Evolutionary conservation across 768 basidiomycete species (phyloP), one percentile per base, ranked within the genome.

Genomic region (Panaeolus papilionaceus): DNA sequence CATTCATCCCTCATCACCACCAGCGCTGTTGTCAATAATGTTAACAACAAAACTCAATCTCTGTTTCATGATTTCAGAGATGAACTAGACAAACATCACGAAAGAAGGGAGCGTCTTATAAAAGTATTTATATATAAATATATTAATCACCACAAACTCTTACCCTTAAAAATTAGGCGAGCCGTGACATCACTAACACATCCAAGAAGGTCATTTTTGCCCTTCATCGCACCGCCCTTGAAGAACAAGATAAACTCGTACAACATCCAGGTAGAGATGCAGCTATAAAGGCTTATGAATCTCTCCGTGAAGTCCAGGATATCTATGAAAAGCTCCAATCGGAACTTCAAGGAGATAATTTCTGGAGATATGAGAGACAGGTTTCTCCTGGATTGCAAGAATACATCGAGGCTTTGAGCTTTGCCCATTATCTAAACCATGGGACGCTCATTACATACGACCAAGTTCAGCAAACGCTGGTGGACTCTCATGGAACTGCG

Each of bases 181-280:
- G 89, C 75, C 89, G 97, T 40, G 96, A 98, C 79, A 86, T 95
- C 63, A 98, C 96, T 28, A 93, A 90, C 71, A 84, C 93, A 40
- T 95, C 95, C 63, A 99, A 99, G 78, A 96, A 94, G 79, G 83
- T 89, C 70, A 98, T 99, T 70, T 99, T 99, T 75, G 88, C 94
- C 45, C 84, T 98, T 4, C 97, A 98, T 74, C 91, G 95, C 62
- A 80, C 90, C 67, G 76, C 80, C 3, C 73, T 75, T 71, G 83
- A 83, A 63, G 75, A 78, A 40, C 62, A 65, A 63, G 67, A 71
- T n/a, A 26, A 75, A 47, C 78, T 80, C 67, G 76, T 78, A 39
- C 71, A 71, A 20, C 70, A 72, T 12, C 69, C 72, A 6, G 78
- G 82, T 33, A 75, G 76, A 38, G 78, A 75, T 39, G 90, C 90